These are phyloP conservation scores for Pseudopediastrum boryanum DNA, from an alignment of 139 green algal species.

Conservation along the genomic window DNA sequence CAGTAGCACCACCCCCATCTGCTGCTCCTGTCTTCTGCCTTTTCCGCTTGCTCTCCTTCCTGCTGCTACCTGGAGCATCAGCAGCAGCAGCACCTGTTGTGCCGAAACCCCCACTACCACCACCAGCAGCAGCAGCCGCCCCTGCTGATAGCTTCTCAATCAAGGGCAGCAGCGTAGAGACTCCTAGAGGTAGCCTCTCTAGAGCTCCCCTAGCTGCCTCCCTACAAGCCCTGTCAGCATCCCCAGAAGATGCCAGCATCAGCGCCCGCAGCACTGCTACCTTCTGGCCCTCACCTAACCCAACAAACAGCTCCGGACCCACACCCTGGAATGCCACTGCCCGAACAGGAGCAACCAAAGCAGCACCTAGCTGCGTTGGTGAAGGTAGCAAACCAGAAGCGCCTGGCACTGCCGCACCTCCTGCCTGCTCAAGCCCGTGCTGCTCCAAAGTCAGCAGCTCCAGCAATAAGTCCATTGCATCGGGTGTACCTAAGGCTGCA, in stretches of 20 bases:
- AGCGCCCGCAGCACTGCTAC: slow-evolving; percentile 28
- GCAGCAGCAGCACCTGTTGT: not conserved
- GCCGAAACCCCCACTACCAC: no score
- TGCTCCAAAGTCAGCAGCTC: no score
- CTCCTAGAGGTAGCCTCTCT: slow-evolving; percentile 42
- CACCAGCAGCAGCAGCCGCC: not conserved
- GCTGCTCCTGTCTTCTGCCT: not conserved
- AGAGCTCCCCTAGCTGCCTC: slow-evolving; percentile 45
- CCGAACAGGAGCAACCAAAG: slow-evolving; percentile 17
- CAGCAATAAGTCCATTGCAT: no score
- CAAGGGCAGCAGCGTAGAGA: slow-evolving; percentile 42
- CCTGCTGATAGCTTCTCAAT: not conserved
- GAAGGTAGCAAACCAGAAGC: no score
- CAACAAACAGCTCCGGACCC: slow-evolving; percentile 13
- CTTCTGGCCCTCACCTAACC: slow-evolving; percentile 16
- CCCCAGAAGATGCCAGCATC: slow-evolving; percentile 31
- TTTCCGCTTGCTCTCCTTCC: slow-evolving; percentile 7
- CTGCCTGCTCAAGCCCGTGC: no score
- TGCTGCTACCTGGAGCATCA: not conserved
- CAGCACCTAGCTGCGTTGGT: no score
- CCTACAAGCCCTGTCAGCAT: slow-evolving; percentile 41
- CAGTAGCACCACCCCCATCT: not conserved
- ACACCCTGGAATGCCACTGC: slow-evolving; percentile 28
- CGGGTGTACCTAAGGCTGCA: no score
- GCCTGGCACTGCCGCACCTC: no score